Percentiles rank a stretch among this genome's conserved stretches.
Conservation (phyloP, 1,139 yeast species). For the Trichomonascaceae sp. region DNA sequence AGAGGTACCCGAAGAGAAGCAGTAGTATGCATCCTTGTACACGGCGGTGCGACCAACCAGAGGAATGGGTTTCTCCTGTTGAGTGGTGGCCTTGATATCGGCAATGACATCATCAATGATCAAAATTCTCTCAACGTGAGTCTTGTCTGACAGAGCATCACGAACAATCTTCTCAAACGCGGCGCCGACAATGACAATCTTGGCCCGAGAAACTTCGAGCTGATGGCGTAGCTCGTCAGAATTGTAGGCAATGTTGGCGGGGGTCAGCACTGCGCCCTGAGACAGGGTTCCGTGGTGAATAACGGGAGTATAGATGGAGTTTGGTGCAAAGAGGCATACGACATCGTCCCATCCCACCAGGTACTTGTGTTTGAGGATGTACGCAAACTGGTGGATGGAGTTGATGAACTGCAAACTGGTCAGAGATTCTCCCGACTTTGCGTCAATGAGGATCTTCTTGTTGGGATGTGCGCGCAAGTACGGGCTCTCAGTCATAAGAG, state of each 20-base stretch:
- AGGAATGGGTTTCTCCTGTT: slow-evolving; percentile 5
- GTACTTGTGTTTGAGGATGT: slow-evolving; percentile 13
- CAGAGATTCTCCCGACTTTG: slow-evolving; percentile 13
- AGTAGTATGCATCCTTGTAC: slow-evolving; percentile 23
- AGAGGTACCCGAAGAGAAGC: slow-evolving; percentile 67
- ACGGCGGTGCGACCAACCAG: slow-evolving; percentile 9
- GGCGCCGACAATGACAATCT: slow-evolving; percentile 17
- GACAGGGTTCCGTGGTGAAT: slow-evolving; percentile 23
- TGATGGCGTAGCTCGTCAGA: slow-evolving; percentile 26
- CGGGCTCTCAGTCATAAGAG: slow-evolving; percentile 12
- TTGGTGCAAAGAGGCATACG: slow-evolving; percentile 21
- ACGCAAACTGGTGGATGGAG: slow-evolving; percentile 13
- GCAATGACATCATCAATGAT: slow-evolving; percentile 11
- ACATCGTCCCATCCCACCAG: slow-evolving; percentile 20
- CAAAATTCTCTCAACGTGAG: slow-evolving; percentile 9
- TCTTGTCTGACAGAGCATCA: slow-evolving; percentile 16
- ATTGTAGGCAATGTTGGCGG: slow-evolving; percentile 25
- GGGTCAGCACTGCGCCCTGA: slow-evolving; percentile 25
- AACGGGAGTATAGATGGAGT: slow-evolving; percentile 19
- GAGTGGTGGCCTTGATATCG: slow-evolving; percentile 6
- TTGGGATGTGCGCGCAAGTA: slow-evolving; percentile 6
- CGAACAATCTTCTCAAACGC: slow-evolving; percentile 12
- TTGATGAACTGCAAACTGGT: slow-evolving; percentile 13
- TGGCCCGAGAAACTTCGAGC: slow-evolving; percentile 18
- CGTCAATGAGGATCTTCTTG: slow-evolving; percentile 16